Base-by-base conservation (phyloP, 2,329 filamentous ascomycete genomes). In the Drechslera avenae region DNA sequence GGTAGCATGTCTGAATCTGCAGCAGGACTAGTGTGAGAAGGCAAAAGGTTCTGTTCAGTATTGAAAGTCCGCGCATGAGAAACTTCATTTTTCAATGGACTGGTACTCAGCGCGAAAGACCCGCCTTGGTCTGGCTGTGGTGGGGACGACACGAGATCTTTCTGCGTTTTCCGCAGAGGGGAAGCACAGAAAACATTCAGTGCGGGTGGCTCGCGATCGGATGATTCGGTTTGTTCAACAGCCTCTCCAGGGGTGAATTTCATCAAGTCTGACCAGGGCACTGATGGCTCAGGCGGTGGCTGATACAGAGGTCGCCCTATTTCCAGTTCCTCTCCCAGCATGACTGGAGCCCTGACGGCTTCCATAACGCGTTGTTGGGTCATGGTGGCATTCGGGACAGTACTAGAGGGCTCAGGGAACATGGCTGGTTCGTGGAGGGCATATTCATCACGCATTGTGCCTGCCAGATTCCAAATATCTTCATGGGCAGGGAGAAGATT, bases 321-420 rank as follows among this genome's bases (percentile, higher is more conserved):
- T 14, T 64, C 60, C 6, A 49, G 28, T 4, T 62, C 60, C 26
- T 71, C 40, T 13, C 62, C 67, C 13, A 66, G 54, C 23, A 67
- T 65, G 5, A 23, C 54, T 23, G 69, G 64, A 17, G 57, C 62
- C 37, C 58, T 50, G 14, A 73, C 68, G 30, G 67, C 66, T 30
- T 74, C 72, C 19, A 78, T 42, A 41, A 78, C 55, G n/a, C 67
- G 64, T 54, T 74, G 67, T 52, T 77, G 73, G 14, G 72, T 75
- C 9, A 72, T 67, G 26, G 72, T 75, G 28, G 71, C 75, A 50
- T 77, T 74, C 3, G 72, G 72, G 12, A 77, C 57, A 0, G 77
- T 79, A 51, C 72, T 77, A 12, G 75, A 77, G 32, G 66, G 64
- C 23, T 75, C 72, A 39, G 63, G 66, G 50, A 78, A 78, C 66